phyloP scores from a whole-genome alignment of 108 stramenopile genomes.

The Pseudonitzschia delicatissima region DNA sequence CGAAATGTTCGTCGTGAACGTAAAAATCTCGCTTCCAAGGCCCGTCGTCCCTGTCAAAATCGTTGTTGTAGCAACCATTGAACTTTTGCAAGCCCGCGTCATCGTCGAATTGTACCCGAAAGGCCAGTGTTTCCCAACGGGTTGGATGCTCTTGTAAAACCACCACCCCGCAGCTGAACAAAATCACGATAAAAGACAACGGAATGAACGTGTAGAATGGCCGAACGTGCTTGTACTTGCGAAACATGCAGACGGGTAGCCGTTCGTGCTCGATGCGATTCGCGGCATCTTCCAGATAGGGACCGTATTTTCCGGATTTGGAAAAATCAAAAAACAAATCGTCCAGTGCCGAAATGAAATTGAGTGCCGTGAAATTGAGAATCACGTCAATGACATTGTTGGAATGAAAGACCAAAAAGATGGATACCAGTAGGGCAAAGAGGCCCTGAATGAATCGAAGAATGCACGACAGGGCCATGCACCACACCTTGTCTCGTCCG shows the following conservation, averaged over 20 bases:
- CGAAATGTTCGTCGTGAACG: no score
- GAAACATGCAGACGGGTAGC: not conserved
- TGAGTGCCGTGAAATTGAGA: slow-evolving; percentile 4
- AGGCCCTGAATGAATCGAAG: not conserved
- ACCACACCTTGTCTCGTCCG: not conserved
- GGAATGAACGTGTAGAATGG: not conserved
- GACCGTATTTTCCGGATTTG: not conserved
- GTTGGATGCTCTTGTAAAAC: not conserved
- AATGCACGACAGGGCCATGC: not conserved
- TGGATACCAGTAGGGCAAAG: not conserved
- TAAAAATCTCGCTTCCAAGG: not conserved
- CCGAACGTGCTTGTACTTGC: not conserved
- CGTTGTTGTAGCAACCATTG: not conserved
- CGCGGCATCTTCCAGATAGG: not conserved
- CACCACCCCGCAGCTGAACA: not conserved
- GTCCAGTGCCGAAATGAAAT: not conserved
- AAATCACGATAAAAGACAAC: not conserved
- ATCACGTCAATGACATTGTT: slow-evolving; percentile 4
- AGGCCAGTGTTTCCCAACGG: not conserved
- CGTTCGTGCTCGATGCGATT: not conserved
- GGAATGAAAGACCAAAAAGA: not conserved
- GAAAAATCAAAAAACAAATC: not conserved
- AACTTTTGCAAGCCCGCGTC: not conserved
- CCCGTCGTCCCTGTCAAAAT: no score
- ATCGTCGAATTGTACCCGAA: slow-evolving; percentile 4